A percentile compares a stretch with the other conserved stretches of the same genome.
These are phyloP conservation scores for Suhomyces sp. DNA, from an alignment of 805 yeast genomes.

Conservation along the genomic window DNA sequence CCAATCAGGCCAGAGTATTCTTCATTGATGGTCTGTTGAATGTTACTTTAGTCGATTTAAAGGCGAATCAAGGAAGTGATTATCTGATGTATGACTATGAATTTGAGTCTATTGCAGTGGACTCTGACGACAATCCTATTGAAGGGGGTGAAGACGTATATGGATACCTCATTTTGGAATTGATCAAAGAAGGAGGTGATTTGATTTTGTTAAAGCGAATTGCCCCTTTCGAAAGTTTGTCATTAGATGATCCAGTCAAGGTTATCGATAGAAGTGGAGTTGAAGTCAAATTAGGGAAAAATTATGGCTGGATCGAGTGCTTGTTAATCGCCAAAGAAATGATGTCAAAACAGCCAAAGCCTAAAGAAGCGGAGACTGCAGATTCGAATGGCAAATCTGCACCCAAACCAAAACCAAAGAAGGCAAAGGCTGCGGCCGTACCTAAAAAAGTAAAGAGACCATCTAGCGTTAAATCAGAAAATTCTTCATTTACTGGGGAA, in stretches of 20 bases:
- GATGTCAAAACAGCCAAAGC: slow-evolving; percentile 11
- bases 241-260: slow-evolving; percentile 21
- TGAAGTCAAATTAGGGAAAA: slow-evolving; percentile 43
- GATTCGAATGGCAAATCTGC: slow-evolving; percentile 1
- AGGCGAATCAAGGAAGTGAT: slow-evolving; percentile 40
- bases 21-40: slow-evolving; percentile 35
- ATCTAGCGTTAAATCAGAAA: slow-evolving; percentile 3
- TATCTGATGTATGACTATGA: slow-evolving; percentile 82
- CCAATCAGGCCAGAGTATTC: slow-evolving; percentile 42
- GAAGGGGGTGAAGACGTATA: slow-evolving; percentile 39
- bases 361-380: background rate
- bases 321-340: slow-evolving; percentile 64
- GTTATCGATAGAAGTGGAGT: slow-evolving; percentile 27
- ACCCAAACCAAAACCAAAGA: slow-evolving; percentile 5
- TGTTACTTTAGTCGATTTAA: slow-evolving; percentile 40
- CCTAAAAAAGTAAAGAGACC: slow-evolving; percentile 2
- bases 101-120: slow-evolving; percentile 41
- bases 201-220: slow-evolving; percentile 50
- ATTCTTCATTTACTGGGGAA: slow-evolving; percentile 2
- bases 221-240: slow-evolving; percentile 37
- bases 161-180: slow-evolving; percentile 67
- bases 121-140: slow-evolving; percentile 17
- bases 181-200: slow-evolving; percentile 51
- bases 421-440: slow-evolving; percentile 3
- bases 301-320: slow-evolving; percentile 68